Evolutionary conservation across 352 stramenopile genomes (phyloP), one percentile per base, ranked within the genome.

Genomic region (Phytophthora citricola): DNA sequence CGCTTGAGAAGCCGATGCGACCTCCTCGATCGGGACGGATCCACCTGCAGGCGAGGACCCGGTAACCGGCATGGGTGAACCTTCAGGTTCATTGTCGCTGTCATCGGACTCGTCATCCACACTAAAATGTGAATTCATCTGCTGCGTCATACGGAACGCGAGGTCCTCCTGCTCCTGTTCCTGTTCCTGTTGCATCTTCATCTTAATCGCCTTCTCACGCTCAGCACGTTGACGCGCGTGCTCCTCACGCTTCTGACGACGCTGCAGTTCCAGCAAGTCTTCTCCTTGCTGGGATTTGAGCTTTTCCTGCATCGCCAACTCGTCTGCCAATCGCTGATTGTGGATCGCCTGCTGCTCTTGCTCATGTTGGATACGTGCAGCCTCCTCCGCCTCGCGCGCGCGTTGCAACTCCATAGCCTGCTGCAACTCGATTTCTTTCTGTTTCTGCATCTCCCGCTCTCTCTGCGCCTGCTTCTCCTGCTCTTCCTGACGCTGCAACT

Each of bases 191-290:
- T 78, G 46, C 46, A 74, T 55, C 22, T 78, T 56, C 43, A 53
- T 24, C 49, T 69, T 54, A 8, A 89, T 43, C 26, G 76, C 63
- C 39, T 79, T 68, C 47, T 89, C 74, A 14, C 69, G 76, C 61
- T 85, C 76, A 4, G 64, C 52, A 17, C 81, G 81, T 47, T 86
- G 72, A 11, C 78, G 81, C 46, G 87, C 81, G 46, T 92, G 85
- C 55, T 91, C 63, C 52, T 92, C 79, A 39, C 85, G 83, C 63
- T 93, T 93, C 53, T 81, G 76, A 31, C 76, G 83, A 45, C 85
- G 85, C 60, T 93, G 85, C 44, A 76, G 55, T 26, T 91, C 83
- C 9, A 93, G 67, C 29, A 87, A 27, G 20, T 75, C 67, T 34
- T 90, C 80, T 4, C 70, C 55, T 60, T 69, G 55, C 24, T 85